phyloP scores from a whole-genome alignment of 139 green algal genomes.

The Auxenochlorella pyrenoidosa region DNA sequence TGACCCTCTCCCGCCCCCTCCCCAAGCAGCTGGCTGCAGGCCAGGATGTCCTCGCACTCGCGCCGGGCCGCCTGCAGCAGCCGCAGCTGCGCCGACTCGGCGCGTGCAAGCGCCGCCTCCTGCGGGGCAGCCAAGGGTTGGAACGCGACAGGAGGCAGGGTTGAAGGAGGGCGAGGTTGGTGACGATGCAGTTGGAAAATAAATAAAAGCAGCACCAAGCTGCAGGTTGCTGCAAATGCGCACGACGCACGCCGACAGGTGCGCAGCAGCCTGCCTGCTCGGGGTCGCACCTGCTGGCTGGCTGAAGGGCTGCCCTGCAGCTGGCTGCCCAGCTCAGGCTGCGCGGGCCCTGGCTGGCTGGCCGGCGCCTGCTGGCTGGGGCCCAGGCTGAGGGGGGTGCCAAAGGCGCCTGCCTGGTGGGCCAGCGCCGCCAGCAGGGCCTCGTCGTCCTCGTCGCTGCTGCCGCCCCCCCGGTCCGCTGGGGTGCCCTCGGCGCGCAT shows the following conservation, averaged over 20 bases:
- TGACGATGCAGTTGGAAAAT: too few relatives aligned
- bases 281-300: neutral
- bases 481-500: conserved; percentile 24
- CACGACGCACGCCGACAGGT: too few relatives aligned
- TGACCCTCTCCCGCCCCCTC: conserved; percentile 31
- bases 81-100: neutral
- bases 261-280: too few relatives aligned
- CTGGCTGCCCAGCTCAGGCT: neutral
- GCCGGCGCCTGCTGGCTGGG: conserved; percentile 35
- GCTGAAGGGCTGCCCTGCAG: neutral
- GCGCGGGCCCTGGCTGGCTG: neutral
- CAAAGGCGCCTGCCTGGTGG: conserved; percentile 34
- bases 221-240: too few relatives aligned
- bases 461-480: neutral
- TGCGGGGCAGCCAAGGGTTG: neutral
- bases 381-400: conserved; percentile 14
- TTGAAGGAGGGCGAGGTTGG: too few relatives aligned
- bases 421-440: conserved; percentile 54
- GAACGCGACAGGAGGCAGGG: neutral
- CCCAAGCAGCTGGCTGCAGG: neutral
- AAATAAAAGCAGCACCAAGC: too few relatives aligned
- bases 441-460: conserved; percentile 38
- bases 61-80: neutral
- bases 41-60: conserved; percentile 47
- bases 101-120: conserved; percentile 12